Conservation (phyloP, 176 grass and related monocot species). For the Olyra latifolia region DNA sequence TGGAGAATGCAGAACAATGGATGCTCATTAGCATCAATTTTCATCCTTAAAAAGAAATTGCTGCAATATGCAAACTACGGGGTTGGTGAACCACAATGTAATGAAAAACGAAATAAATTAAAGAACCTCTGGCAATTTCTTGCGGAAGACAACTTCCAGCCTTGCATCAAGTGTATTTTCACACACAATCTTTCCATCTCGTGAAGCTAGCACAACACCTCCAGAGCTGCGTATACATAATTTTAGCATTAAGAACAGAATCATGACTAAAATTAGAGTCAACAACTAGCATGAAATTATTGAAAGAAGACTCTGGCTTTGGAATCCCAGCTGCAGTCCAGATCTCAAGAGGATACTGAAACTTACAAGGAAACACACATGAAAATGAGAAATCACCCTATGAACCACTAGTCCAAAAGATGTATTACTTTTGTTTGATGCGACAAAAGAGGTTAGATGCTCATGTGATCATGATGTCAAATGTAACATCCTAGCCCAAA, state of each 20-base stretch:
- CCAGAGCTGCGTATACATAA: conserved; percentile 66
- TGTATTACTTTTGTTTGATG: not conserved
- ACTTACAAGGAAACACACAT: not conserved
- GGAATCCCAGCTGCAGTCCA: not conserved
- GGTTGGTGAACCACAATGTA: not conserved
- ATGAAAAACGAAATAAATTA: conserved; percentile 1
- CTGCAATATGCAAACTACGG: not conserved
- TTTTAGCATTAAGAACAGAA: conserved; percentile 22
- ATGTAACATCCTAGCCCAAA: too few species aligned
- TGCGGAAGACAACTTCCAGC: conserved; percentile 91
- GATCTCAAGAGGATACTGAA: conserved; percentile 17
- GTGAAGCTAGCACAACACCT: conserved; percentile 90
- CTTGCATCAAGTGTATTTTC: conserved; percentile 97
- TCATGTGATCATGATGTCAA: not conserved
- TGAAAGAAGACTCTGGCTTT: not conserved
- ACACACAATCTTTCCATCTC: conserved; percentile 93
- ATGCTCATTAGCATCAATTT: not conserved
- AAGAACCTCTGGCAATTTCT: conserved; percentile 89
- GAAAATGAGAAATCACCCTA: not conserved
- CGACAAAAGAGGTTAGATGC: not conserved
- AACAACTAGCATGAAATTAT: not conserved
- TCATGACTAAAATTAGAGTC: not conserved
- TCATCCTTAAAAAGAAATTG: not conserved
- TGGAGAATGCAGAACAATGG: not conserved
- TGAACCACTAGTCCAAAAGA: not conserved